phyloP scores from a whole-genome alignment of 305 asterid species.

The Lippia alba region DNA sequence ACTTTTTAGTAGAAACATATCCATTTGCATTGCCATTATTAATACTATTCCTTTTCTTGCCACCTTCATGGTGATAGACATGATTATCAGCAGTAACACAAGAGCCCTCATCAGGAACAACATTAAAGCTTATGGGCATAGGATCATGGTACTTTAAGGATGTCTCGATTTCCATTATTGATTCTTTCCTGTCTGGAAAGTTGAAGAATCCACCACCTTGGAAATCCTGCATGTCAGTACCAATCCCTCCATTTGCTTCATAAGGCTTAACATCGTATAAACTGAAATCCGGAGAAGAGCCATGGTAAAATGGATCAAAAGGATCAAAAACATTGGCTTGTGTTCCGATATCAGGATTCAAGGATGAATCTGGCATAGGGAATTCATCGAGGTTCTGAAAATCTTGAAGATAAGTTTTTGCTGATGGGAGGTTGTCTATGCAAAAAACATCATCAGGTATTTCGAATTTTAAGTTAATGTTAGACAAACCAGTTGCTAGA shows the following conservation, averaged over 20 bases:
- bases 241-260: conserved; percentile 42
- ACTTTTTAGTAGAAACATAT: conserved; percentile 35
- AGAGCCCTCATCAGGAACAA: conserved; percentile 66
- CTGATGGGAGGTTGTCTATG: conserved; percentile 43
- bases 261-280: conserved; percentile 46
- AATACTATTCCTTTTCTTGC: conserved; percentile 28
- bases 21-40: conserved; percentile 30
- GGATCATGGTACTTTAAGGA: conserved; percentile 32
- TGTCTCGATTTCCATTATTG: conserved; percentile 34
- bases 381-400: conserved; percentile 55
- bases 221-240: conserved; percentile 46
- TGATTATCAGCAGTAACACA: conserved; percentile 53
- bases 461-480: conserved; percentile 47
- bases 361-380: conserved; percentile 40
- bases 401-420: conserved; percentile 58
- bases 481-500: conserved; percentile 37
- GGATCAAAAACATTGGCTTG: conserved; percentile 46
- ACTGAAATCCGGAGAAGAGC: conserved; percentile 39
- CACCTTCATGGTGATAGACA: conserved; percentile 39
- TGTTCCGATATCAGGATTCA: conserved; percentile 46
- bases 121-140: conserved; percentile 41
- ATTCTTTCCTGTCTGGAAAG: conserved; percentile 36
- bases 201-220: conserved; percentile 41
- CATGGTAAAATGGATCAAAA: conserved; percentile 49
- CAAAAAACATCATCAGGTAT: conserved; percentile 46